Conservation (phyloP, 257 asterid species). For the Petunia axillaris region DNA sequence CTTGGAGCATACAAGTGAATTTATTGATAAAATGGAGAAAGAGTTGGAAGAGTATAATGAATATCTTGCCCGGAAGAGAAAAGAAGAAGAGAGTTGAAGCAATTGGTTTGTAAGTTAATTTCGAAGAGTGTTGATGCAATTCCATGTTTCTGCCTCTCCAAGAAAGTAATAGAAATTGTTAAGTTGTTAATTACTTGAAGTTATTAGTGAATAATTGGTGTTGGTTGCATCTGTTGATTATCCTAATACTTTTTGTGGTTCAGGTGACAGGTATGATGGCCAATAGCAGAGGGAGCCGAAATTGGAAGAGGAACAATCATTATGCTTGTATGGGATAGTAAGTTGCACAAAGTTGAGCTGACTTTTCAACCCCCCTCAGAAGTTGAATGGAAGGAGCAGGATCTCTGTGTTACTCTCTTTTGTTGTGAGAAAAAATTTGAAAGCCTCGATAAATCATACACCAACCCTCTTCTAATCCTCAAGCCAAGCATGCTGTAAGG, state of each 20-base stretch:
- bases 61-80: constrained; percentile 62
- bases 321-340: background rate
- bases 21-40: constrained; percentile 87
- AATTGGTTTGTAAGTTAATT: background rate
- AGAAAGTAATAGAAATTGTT: background rate
- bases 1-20: constrained; percentile 86
- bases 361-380: background rate
- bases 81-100: constrained; percentile 35
- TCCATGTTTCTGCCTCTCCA: constrained; percentile 13
- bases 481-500: background rate
- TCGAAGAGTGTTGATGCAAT: background rate
- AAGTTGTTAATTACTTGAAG: background rate
- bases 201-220: constrained; percentile 5
- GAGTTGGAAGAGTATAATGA: constrained; percentile 76
- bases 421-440: background rate
- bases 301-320: background rate
- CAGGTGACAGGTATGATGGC: background rate
- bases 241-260: background rate
- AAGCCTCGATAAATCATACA: background rate
- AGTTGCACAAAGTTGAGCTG: background rate
- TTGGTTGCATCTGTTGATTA: constrained; percentile 7
- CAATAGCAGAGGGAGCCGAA: background rate
- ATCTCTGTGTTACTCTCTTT: background rate
- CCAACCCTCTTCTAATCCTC: background rate
- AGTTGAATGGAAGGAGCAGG: background rate